phyloP scores from a whole-genome alignment of 768 basidiomycete species.

The Neoboletus magnificus region DNA sequence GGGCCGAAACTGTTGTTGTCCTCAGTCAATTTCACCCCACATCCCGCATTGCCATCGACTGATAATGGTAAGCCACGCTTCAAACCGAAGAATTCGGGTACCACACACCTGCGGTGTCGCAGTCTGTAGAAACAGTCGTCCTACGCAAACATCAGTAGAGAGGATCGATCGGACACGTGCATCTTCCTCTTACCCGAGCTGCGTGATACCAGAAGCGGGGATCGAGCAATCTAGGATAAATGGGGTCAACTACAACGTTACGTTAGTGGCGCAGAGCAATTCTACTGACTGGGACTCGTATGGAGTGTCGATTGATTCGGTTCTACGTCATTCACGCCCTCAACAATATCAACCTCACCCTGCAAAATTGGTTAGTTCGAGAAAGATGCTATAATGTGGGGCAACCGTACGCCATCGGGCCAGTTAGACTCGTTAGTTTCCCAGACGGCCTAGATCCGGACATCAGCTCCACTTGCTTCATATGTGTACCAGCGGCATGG shows the following conservation, averaged over 20 bases:
- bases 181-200: slow-evolving; percentile 23
- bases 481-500: neutral
- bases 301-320: slow-evolving; percentile 56
- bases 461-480: slow-evolving; percentile 10
- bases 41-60: slow-evolving; percentile 36
- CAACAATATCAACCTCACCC: slow-evolving; percentile 33
- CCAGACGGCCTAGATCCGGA: slow-evolving; percentile 27
- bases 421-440: slow-evolving; percentile 23
- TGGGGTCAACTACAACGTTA: neutral
- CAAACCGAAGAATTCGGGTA: neutral
- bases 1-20: slow-evolving; percentile 27
- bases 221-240: slow-evolving; percentile 25
- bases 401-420: slow-evolving; percentile 22
- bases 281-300: slow-evolving; percentile 43
- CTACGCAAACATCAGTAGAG: slow-evolving; percentile 7
- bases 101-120: slow-evolving; percentile 20
- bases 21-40: slow-evolving; percentile 31
- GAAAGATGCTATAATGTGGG: neutral
- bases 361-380: slow-evolving; percentile 6
- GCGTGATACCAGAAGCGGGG: slow-evolving; percentile 16
- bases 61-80: neutral
- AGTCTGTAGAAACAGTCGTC: slow-evolving; percentile 20
- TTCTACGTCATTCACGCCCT: slow-evolving; percentile 49
- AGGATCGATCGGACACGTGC: too few relatives aligned
- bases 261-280: neutral